Evolutionary conservation across 441 rosid genomes (phyloP).

Genomic region (Rhodomyrtus psidioides): DNA sequence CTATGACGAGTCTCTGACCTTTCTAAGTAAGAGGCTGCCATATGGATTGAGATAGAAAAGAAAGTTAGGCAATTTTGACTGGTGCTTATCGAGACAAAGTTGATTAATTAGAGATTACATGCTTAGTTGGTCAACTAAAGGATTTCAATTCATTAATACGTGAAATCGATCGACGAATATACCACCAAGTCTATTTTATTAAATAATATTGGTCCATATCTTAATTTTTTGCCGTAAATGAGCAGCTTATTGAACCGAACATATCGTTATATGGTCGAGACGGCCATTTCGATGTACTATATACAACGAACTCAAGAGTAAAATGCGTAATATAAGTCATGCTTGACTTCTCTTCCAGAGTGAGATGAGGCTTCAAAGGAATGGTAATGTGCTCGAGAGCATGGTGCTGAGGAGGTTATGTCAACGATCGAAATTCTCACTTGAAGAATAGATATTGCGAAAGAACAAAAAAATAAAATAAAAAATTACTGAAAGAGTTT

Average conservation of each 20-base stretch:
- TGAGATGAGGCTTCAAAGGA: background rate
- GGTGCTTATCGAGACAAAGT: background rate
- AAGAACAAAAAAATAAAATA: accelerated
- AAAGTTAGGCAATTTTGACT: background rate
- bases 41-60: background rate
- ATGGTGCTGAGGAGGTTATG: background rate
- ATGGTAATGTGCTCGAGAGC: background rate
- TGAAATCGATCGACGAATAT: background rate
- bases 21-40: background rate
- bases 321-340: background rate
- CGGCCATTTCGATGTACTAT: background rate
- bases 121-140: background rate
- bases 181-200: background rate
- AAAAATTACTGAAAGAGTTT: background rate
- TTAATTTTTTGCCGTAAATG: background rate
- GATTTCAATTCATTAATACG: background rate
- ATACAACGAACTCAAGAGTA: background rate
- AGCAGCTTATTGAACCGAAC: background rate
- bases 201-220: background rate
- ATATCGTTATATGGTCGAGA: background rate
- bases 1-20: background rate
- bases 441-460: background rate
- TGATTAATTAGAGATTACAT: background rate
- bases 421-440: background rate
- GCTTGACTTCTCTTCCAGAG: background rate